phyloP scores from a whole-genome alignment of 2,329 filamentous ascomycete genomes.

The Metarhizium album region DNA sequence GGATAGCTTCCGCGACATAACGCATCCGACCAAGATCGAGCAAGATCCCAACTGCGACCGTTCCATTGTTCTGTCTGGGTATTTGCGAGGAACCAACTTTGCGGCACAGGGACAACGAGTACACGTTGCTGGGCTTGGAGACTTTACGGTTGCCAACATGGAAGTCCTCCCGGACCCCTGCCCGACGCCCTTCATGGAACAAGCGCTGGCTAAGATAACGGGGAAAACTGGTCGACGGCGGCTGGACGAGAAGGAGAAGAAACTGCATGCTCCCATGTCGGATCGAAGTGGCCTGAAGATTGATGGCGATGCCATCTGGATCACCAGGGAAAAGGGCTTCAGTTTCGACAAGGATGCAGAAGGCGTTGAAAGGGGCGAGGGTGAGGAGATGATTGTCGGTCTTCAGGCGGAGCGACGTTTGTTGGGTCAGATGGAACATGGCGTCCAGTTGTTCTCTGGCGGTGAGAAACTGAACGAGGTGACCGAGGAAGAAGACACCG shows the following conservation, averaged over 20 bases:
- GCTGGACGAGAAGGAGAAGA: constrained; percentile 92
- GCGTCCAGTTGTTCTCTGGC: constrained; percentile 75
- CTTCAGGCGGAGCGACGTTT: constrained; percentile 74
- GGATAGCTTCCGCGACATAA: constrained; percentile 91
- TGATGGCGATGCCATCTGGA: constrained; percentile 95
- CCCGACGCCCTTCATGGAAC: constrained; percentile 84
- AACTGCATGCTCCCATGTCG: constrained; percentile 94
- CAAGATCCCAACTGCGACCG: constrained; percentile 82
- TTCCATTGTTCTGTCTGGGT: constrained; percentile 83
- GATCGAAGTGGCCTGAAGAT: constrained; percentile 93
- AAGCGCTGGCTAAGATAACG: constrained; percentile 70
- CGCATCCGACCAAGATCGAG: constrained; percentile 84
- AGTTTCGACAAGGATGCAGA: constrained; percentile 63
- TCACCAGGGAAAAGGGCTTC: constrained; percentile 57
- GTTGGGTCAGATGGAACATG: constrained; percentile 71
- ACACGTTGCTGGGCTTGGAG: constrained; percentile 86
- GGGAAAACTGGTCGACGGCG: constrained; percentile 73
- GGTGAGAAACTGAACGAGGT: constrained; percentile 56
- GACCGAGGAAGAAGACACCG: constrained; percentile 43
- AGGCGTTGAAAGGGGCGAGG: constrained; percentile 71
- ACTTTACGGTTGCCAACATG: constrained; percentile 72
- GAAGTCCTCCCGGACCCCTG: constrained; percentile 89
- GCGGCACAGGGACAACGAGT: constrained; percentile 74
- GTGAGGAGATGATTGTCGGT: constrained; percentile 87
- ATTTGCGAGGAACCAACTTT: constrained; percentile 91